Conservation (phyloP, 2,329 filamentous ascomycete genomes). For the Pestalotiopsis sp. region DNA sequence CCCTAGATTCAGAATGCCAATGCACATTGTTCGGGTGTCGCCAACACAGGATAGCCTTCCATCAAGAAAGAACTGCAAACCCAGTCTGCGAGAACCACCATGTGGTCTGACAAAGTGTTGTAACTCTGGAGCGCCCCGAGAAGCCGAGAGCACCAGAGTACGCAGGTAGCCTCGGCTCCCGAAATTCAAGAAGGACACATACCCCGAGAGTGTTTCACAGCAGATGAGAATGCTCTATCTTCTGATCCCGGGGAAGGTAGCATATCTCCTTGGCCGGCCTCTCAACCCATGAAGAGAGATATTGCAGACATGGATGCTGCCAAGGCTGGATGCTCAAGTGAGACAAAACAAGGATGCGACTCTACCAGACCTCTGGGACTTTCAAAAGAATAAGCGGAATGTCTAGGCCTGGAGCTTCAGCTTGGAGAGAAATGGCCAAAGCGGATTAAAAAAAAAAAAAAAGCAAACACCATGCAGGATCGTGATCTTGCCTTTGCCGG, state of each 20-base stretch:
- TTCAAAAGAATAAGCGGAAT: background rate
- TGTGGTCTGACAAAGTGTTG: no score
- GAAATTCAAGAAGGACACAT: background rate
- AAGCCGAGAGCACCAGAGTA: background rate
- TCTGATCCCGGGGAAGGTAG: background rate
- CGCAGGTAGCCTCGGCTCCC: background rate
- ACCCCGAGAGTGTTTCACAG: constrained; percentile 1
- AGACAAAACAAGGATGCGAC: background rate
- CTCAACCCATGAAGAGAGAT: background rate
- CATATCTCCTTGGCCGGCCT: background rate
- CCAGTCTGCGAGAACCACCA: no score
- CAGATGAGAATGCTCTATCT: background rate
- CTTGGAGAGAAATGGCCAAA: background rate
- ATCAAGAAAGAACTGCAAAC: no score
- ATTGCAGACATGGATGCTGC: constrained; percentile 3
- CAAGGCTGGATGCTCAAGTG: background rate
- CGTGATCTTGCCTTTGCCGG: background rate
- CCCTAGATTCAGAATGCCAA: no score
- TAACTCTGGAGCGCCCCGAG: background rate
- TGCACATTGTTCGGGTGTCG: no score
- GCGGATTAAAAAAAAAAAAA: background rate
- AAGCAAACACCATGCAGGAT: background rate
- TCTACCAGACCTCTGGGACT: constrained; percentile 9
- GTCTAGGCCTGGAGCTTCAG: background rate
- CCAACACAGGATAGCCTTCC: no score